Percentiles rank a stretch among this genome's conserved stretches.
phyloP scores from a whole-genome alignment of 371 early-diverging fungal genomes.

The Smittium mucronatum region DNA sequence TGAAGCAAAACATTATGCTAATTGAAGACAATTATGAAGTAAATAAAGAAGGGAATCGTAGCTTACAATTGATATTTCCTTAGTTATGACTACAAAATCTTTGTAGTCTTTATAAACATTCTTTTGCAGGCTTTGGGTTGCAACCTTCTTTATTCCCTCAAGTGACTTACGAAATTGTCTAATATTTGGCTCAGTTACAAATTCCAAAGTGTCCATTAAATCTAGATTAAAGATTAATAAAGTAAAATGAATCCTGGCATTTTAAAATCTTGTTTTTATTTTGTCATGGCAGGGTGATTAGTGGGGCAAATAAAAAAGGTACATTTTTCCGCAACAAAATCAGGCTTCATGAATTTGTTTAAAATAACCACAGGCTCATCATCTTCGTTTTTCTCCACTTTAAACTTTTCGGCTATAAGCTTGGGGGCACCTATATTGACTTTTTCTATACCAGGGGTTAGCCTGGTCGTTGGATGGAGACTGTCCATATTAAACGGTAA shows the following conservation, averaged over 20 bases:
- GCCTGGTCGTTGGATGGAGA: too few species aligned
- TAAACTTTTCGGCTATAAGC: constrained; percentile 3
- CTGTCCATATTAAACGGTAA: too few species aligned
- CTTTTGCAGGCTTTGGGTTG: constrained; percentile 68
- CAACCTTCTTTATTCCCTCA: constrained; percentile 57
- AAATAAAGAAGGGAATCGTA: constrained; percentile 24
- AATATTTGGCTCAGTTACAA: constrained; percentile 21
- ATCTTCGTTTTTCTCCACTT: background rate
- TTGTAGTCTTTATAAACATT: constrained; percentile 87
- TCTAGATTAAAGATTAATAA: constrained; percentile 7
- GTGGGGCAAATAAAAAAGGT: background rate
- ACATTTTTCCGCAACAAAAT: constrained; percentile 26
- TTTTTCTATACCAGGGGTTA: constrained; percentile 1
- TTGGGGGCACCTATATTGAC: constrained; percentile 8
- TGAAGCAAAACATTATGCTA: constrained; percentile 12
- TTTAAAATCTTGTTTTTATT: background rate
- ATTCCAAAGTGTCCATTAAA: constrained; percentile 21
- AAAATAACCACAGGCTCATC: constrained; percentile 24
- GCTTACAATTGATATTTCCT: constrained; percentile 53
- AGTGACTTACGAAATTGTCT: constrained; percentile 37
- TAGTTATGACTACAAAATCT: constrained; percentile 86
- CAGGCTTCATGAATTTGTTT: constrained; percentile 21
- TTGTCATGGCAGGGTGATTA: background rate
- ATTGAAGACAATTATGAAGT: constrained; percentile 14
- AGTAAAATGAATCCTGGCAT: background rate